phyloP scores from a whole-genome alignment of 768 basidiomycete species.

The Auricularia sp. region DNA sequence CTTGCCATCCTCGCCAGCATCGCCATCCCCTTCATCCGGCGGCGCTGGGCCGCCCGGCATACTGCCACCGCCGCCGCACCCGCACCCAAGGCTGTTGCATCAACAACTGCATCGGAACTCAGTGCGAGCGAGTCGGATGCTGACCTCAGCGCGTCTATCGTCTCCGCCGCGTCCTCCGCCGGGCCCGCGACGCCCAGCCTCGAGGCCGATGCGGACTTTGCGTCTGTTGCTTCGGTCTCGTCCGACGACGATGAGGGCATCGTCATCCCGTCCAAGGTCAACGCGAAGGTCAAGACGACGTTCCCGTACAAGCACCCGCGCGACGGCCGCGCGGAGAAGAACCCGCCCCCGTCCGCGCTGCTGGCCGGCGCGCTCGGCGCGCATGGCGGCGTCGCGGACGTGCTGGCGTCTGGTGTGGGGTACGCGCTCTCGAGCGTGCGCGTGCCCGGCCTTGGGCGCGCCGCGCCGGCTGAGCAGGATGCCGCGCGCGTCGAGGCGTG shows the following conservation, averaged over 20 bases:
- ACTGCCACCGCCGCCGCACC: neutral
- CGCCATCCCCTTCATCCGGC: conserved; percentile 3
- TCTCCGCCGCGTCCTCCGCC: neutral
- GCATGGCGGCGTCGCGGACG: conserved; percentile 24
- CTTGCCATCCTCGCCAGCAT: conserved; percentile 6
- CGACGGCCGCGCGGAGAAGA: neutral
- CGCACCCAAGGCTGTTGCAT: neutral
- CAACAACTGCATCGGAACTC: neutral
- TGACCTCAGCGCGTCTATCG: neutral
- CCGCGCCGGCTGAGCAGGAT: conserved; percentile 24
- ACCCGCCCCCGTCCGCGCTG: conserved; percentile 25
- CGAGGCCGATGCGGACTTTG: neutral
- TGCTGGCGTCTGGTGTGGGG: conserved; percentile 20
- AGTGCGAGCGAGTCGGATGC: neutral
- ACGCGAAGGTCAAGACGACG: neutral
- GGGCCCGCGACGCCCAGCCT: neutral
- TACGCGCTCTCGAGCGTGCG: conserved; percentile 2
- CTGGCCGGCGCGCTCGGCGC: conserved; percentile 33
- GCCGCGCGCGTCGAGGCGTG: conserved; percentile 38
- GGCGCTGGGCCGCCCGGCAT: conserved; percentile 1
- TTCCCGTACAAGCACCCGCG: neutral
- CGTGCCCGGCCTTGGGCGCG: conserved; percentile 17
- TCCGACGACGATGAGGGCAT: neutral
- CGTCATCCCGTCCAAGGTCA: neutral
- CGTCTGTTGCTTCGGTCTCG: neutral